Conservation (phyloP, 2,329 filamentous ascomycete genomes). For the Cladorrhinum sp. region DNA sequence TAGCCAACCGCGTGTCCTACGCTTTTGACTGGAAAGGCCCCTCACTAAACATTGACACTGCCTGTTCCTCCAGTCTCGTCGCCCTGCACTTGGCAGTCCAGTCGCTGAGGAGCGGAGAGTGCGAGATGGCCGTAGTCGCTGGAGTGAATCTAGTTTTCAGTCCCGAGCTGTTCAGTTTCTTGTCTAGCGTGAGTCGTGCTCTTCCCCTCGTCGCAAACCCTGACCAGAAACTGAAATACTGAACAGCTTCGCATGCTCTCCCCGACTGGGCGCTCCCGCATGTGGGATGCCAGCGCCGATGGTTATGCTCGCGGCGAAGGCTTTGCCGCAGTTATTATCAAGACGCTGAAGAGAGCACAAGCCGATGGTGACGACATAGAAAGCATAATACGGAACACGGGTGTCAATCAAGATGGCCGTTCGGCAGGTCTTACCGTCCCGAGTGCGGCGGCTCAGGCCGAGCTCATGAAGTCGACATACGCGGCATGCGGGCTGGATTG, state of each 20-base stretch:
- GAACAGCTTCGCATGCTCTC: constrained; percentile 4
- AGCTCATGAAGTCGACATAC: too few species aligned
- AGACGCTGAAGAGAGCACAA: constrained; percentile 45
- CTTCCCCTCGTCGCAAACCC: too few species aligned
- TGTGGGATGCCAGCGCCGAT: constrained; percentile 41
- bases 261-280: constrained; percentile 27
- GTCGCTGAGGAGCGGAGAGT: constrained; percentile 8
- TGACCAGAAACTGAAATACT: not conserved
- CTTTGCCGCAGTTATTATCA: constrained; percentile 43
- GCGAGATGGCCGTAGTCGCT: constrained; percentile 31
- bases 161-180: too few species aligned
- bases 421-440: too few species aligned
- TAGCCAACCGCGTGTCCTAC: constrained; percentile 47
- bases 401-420: too few species aligned
- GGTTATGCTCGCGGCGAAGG: constrained; percentile 50
- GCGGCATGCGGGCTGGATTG: too few species aligned
- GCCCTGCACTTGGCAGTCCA: constrained; percentile 32
- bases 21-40: constrained; percentile 13
- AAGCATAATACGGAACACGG: constrained; percentile 58
- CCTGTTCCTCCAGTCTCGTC: constrained; percentile 30
- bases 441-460: too few species aligned
- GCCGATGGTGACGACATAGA: constrained; percentile 47
- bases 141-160: constrained; percentile 33
- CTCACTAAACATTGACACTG: constrained; percentile 32
- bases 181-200: too few species aligned